Conservation (phyloP, 2,329 filamentous ascomycete genomes). For the Stenocarpella maydis region DNA sequence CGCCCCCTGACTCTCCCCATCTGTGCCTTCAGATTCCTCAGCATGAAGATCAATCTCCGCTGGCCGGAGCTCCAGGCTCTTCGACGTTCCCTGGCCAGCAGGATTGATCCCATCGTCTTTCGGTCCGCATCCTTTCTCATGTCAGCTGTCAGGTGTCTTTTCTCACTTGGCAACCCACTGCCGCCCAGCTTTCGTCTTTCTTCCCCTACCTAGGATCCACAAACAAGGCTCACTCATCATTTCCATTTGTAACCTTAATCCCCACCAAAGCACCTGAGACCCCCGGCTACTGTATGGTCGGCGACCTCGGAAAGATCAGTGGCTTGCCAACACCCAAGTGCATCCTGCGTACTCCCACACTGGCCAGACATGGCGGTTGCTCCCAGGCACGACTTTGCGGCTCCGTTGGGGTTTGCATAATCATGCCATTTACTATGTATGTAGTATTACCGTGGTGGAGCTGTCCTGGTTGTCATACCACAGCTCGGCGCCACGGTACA, state of each 20-base stretch:
- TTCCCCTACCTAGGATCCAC: too few species aligned
- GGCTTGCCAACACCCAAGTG: not conserved
- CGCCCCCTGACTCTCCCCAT: not conserved
- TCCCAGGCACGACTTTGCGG: slow-evolving; percentile 13
- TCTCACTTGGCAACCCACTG: not conserved
- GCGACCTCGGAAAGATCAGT: slow-evolving; percentile 17
- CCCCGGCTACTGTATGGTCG: not conserved
- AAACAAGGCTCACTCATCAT: too few species aligned
- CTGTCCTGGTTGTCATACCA: not conserved
- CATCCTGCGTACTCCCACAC: not conserved
- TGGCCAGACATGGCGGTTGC: not conserved
- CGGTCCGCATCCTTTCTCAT: not conserved
- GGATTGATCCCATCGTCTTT: not conserved
- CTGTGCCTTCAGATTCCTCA: not conserved
- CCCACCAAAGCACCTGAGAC: not conserved
- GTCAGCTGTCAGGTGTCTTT: not conserved
- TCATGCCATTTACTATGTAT: too few species aligned
- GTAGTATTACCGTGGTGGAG: too few species aligned
- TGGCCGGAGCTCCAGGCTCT: not conserved
- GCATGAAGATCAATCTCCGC: not conserved
- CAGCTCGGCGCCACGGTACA: not conserved
- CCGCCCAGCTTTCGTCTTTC: not conserved
- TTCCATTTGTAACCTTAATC: too few species aligned
- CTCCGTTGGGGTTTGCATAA: not conserved
- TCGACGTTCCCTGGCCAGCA: not conserved